Evolutionary conservation across 1,139 yeast species (phyloP), one percentile per base, ranked within the genome.

Genomic region (Maudiozyma humilis): DNA sequence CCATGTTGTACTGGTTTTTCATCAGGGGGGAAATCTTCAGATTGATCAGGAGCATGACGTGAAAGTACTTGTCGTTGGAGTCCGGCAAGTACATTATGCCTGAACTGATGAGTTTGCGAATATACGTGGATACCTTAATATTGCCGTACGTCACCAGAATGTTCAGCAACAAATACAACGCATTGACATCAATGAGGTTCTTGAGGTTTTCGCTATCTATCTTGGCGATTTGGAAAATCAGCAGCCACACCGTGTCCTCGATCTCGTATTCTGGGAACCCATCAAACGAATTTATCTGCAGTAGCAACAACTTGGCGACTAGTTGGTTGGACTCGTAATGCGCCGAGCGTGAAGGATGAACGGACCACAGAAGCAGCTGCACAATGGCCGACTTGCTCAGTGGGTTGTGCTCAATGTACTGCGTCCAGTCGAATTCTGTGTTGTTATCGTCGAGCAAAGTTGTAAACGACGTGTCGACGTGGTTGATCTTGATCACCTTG

Each of bases 101-200:
- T 1, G 93, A 81, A 3, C 96, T 87, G 42, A 88, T 87, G 32
- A 87, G 66, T 51, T 82, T 77, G 55, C 96, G 68, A 46, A 87
- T 68, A 54, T 87, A 88, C 0, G 85, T 74, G 0, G 89, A 79
- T 2, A 82, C 73, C 46, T 63, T 66, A 40, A 67, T 56, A 25
- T 60, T 55, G 3, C 65, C 64, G 45, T 60, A 62, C 1, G 55
- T 54, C 12, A 60, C 59, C 23, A 60, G 49, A 6, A 59, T 51
- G 42, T 62, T 60, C 27, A 60, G 39, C 3, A 62, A 42, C 10
- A 48, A 51, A 31, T 54, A 56, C 10, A 60, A 32, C 4, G 54
- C 45, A 5, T 50, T 48, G 17, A 57, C 44, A 37, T 45, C 47
- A 3, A 56, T 51, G 12, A 47, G 41, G 16, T 40, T 20, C 1